Conservation (phyloP, 2,329 filamentous ascomycete species). For the Cladophialophora bantiana region DNA sequence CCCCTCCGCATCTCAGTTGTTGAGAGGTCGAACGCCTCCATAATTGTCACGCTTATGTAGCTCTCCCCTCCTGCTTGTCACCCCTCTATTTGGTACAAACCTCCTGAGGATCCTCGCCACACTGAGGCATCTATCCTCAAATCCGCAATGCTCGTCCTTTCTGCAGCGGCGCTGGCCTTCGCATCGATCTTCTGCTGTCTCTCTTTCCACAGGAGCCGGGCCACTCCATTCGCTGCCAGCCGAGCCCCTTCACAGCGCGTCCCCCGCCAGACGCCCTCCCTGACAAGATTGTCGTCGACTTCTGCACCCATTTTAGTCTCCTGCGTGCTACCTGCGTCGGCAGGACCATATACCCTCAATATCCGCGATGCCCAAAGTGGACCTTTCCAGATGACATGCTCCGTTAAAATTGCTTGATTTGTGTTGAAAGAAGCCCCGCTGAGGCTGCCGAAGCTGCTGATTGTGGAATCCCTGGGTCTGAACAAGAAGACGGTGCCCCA, state of each 20-base stretch:
- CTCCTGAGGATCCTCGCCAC: conserved; percentile 18
- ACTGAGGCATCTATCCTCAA: conserved; percentile 12
- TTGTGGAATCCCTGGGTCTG: conserved; percentile 25
- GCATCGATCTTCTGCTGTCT: conserved; percentile 24
- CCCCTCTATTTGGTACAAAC: conserved; percentile 2
- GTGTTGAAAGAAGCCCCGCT: conserved; percentile 28
- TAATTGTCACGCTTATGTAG: conserved; percentile 5
- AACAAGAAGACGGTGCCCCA: conserved; percentile 30
- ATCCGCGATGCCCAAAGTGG: conserved; percentile 25
- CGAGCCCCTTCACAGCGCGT: conserved; percentile 24
- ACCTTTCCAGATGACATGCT: conserved; percentile 31
- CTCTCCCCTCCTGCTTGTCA: conserved; percentile 1
- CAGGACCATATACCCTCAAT: conserved; percentile 9
- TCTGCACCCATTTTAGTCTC: not conserved
- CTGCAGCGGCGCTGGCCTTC: conserved; percentile 6
- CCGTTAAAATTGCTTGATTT: conserved; percentile 27
- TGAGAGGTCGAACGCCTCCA: conserved; percentile 7
- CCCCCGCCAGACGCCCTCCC: conserved; percentile 26
- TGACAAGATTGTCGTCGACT: conserved; percentile 15
- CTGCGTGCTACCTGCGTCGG: not conserved
- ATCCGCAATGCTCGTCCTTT: conserved; percentile 16
- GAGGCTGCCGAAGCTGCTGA: conserved; percentile 26
- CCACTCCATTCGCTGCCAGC: conserved; percentile 31
- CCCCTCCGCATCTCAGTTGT: not conserved
- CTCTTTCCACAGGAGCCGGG: conserved; percentile 29